These are phyloP conservation scores for Rhinocladiella similis DNA, from an alignment of 2,329 filamentous ascomycete genomes.

Conservation along the genomic window DNA sequence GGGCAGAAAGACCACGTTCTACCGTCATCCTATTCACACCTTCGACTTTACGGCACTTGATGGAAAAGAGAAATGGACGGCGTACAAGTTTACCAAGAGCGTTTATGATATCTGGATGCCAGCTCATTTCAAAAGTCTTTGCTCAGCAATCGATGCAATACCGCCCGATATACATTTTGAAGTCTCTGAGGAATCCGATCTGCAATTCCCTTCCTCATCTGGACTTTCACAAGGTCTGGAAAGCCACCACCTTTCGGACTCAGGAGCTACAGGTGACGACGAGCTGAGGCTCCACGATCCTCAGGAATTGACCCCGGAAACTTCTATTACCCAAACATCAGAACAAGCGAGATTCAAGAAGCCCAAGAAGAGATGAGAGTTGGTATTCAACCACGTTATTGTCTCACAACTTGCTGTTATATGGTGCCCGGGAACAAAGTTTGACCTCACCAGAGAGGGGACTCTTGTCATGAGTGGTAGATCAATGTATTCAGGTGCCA, in stretches of 20 bases:
- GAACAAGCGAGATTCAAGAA: slow-evolving; percentile 8
- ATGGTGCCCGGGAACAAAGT: no score
- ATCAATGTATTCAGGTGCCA: no score
- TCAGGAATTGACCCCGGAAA: slow-evolving; percentile 7
- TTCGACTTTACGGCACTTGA: slow-evolving; percentile 37
- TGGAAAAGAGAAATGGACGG: slow-evolving; percentile 39
- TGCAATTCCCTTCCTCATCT: slow-evolving; percentile 5
- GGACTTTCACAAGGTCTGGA: slow-evolving; percentile 10
- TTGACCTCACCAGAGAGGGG: no score
- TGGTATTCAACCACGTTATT: no score
- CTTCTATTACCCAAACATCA: slow-evolving; percentile 10
- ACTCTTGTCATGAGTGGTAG: no score
- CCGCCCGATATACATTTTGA: slow-evolving; percentile 12
- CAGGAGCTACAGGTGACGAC: slow-evolving; percentile 5
- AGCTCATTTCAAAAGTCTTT: slow-evolving; percentile 38
- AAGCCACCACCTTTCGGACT: slow-evolving; percentile 11
- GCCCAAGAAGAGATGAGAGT: slow-evolving; percentile 13
- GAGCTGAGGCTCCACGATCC: slow-evolving; percentile 1
- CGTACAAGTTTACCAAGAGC: slow-evolving; percentile 40
- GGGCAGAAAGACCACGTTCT: slow-evolving; percentile 36
- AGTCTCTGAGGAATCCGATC: slow-evolving; percentile 8
- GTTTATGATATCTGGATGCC: slow-evolving; percentile 41
- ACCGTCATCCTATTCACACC: slow-evolving; percentile 39
- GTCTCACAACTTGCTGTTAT: no score
- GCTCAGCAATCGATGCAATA: slow-evolving; percentile 37